These are phyloP conservation scores for Phytophthora idaei DNA, from an alignment of 352 stramenopile species.

Conservation along the genomic window DNA sequence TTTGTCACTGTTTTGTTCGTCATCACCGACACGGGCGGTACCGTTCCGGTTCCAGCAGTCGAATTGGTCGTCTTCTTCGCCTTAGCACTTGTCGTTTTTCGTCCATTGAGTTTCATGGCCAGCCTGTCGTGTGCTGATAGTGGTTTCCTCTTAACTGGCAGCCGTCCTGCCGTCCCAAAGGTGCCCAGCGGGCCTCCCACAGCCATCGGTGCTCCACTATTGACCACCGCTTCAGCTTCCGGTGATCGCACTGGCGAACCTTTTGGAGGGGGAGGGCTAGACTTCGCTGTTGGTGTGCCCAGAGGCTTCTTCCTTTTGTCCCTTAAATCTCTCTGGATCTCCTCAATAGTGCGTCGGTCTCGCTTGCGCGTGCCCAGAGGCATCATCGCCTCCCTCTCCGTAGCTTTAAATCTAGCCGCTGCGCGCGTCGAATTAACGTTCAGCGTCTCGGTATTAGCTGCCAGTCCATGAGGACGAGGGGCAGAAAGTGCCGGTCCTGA, in stretches of 20 bases:
- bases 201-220: constrained; percentile 37
- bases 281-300: constrained; percentile 30
- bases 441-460: constrained; percentile 47
- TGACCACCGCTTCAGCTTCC: constrained; percentile 49
- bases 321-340: constrained; percentile 83
- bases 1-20: constrained; percentile 47
- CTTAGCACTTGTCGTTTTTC: constrained; percentile 49
- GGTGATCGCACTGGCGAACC: constrained; percentile 75
- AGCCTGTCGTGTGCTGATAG: constrained; percentile 76
- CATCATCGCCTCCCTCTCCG: constrained; percentile 60
- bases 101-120: constrained; percentile 77
- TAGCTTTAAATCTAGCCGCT: constrained; percentile 61
- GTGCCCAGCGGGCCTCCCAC: constrained; percentile 64
- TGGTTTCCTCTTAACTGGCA: constrained; percentile 63
- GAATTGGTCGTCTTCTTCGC: constrained; percentile 48
- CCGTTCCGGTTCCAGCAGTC: constrained; percentile 26
- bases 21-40: constrained; percentile 60
- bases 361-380: constrained; percentile 85
- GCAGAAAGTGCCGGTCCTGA: constrained; percentile 34
- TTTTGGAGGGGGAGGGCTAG: constrained; percentile 59
- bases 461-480: constrained; percentile 37
- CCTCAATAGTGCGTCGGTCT: constrained; percentile 87
- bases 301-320: constrained; percentile 66
- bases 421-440: constrained; percentile 81
- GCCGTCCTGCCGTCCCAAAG: constrained; percentile 45